Percentiles rank a stretch among this genome's conserved stretches.
Conservation (phyloP, 805 yeast species). For the Wickerhamomyces bisporus region DNA sequence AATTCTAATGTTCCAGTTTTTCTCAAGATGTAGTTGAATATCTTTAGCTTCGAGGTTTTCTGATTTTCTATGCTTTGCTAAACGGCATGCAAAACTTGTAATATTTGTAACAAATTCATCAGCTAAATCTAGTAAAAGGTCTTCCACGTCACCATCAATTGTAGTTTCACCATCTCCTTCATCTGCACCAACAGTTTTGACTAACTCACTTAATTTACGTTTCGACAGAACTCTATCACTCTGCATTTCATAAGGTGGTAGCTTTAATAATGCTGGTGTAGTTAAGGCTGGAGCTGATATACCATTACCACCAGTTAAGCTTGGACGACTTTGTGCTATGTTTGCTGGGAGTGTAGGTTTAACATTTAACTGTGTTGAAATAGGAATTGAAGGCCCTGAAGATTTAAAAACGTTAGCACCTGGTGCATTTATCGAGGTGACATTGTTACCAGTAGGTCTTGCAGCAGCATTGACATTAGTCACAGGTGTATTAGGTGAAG, state of each 20-base stretch:
- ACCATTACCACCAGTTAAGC: slow-evolving; percentile 80
- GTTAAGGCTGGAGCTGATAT: slow-evolving; percentile 63
- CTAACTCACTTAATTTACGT: slow-evolving; percentile 83
- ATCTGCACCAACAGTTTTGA: slow-evolving; percentile 73
- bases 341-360: slow-evolving; percentile 61
- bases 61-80: slow-evolving; percentile 91
- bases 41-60: slow-evolving; percentile 86
- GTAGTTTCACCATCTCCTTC: slow-evolving; percentile 88
- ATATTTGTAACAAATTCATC: slow-evolving; percentile 93
- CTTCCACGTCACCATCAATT: slow-evolving; percentile 96
- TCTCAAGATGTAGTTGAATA: slow-evolving; percentile 84
- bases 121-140: slow-evolving; percentile 81
- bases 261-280: slow-evolving; percentile 66
- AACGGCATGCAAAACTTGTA: slow-evolving; percentile 86
- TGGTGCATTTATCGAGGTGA: slow-evolving; percentile 20
- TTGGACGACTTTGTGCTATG: slow-evolving; percentile 69
- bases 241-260: slow-evolving; percentile 80
- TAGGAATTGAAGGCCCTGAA: slow-evolving; percentile 58
- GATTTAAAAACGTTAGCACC: slow-evolving; percentile 32
- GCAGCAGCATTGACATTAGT: slow-evolving; percentile 49
- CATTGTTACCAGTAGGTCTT: slow-evolving; percentile 26
- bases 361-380: slow-evolving; percentile 64
- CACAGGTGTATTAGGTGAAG: slow-evolving; percentile 33
- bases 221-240: slow-evolving; percentile 83
- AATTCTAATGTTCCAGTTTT: slow-evolving; percentile 90